Base-by-base conservation (phyloP, 2,329 filamentous ascomycete genomes). In the Exophiala oligosperma region DNA sequence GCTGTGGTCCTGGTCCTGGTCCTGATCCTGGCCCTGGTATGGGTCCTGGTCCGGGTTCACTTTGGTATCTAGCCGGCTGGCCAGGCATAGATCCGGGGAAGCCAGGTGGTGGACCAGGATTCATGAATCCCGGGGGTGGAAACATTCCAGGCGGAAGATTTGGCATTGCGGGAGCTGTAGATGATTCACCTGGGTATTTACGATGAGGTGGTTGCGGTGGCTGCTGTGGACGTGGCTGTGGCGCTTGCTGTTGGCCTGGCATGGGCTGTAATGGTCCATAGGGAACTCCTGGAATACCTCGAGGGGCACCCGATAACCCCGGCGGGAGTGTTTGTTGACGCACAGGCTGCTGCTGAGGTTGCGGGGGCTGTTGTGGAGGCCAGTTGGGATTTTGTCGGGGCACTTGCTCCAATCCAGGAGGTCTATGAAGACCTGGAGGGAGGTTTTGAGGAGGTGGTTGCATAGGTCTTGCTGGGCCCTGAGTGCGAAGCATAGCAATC, bases 91-190 rank as follows among this genome's bases (percentile, higher is more conserved):
- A 70, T 70, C 72, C 76, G 72, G 23, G 73, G 74, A 53, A 44
- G 70, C 69, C 61, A 4, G 58, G 61, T 4, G 73, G 74, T 3
- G 71, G 72, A 41, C 73, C 74, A 1, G 69, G 73, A 48, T 73
- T 75, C 67, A 77, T 73, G 59, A 77, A 78, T 24, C 75, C 76
- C 2, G 75, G 76, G 24, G 75, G 76, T 28, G 75, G 75, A 66
- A 75, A 74, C 72, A 77, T 77, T 49, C 74, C 75, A 4, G 75
- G 75, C 11, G 75, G 75, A 50, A 70, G 71, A 52, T 70, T 73
- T 29, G 64, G 68, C 49, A 56, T 35, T 43, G 49, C 49, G 43
- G 58, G 54, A 12, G 66, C 61, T 4, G 69, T 54, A 24, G 63
- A 65, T 58, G 60, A 67, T n/a, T 66, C 69, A 35, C 65, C 68